Base-by-base conservation (phyloP, 2,329 filamentous ascomycete species). In the Chalara sp. region DNA sequence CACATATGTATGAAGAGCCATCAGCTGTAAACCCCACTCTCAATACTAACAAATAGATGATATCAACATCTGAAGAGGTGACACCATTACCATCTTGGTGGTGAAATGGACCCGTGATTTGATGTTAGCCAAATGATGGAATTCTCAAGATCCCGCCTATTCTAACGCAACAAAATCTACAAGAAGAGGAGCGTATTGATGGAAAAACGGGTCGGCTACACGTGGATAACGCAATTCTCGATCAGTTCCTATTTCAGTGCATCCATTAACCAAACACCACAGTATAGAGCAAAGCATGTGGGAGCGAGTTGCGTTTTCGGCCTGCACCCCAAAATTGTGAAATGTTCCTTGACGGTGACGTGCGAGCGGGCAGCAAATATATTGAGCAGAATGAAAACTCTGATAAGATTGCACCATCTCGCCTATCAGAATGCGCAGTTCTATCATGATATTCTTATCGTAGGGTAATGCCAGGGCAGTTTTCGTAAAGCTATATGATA, bases 11-110 rank as follows among this genome's bases (percentile, higher is more conserved):
- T 5, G 21, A 33, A 4, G 8, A 30, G 10, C 6, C 43, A 45
- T 45, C 13, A 28, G 32, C 32, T 31, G 8, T 28, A 28, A 30
- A 45, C 29, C 43, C 43, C 43, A n/a, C 43, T 31, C 43, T 45
- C 29, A 31, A 32, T 7, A 32, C 29, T 45, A 32, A 21, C 6
- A 45, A 31, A 31, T 40, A 40, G 37, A 53, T 53, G 48, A 49
- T 45, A 53, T 53, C 53, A 55, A 12, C 49, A 6, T 10, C 6
- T 28, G 43, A 28, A 32, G 8, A 46, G 44, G 21, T 55, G 53
- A 53, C 53, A 53, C 48, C 53, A 55, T 53, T 32, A 11, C 6
- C 42, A 29, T 29, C 21, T 45, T n/a, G 10, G 12, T 28, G 13
- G 31, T 8, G 32, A 31, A n/a, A 32, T 10, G 10, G 7, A 13